These are phyloP conservation scores for Vanilla planifolia DNA, from an alignment of 106 monocot genomes.

Conservation along the genomic window DNA sequence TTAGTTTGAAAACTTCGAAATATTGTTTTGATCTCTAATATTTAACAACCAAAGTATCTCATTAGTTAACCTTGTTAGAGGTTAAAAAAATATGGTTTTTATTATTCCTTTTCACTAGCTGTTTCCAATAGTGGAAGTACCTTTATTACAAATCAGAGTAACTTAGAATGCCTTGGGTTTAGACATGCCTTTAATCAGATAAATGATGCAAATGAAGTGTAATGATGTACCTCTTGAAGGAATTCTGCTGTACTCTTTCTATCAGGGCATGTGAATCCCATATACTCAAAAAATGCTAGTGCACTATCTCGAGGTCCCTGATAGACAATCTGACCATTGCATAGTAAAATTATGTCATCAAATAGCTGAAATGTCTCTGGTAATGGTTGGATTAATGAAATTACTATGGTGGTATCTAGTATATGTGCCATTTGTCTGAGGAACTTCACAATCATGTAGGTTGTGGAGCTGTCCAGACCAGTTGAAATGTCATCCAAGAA, in stretches of 20 bases:
- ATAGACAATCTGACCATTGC: conserved; percentile 71
- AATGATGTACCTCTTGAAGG: conserved; percentile 61
- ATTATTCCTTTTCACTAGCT: not conserved
- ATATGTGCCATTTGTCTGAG: conserved; percentile 59
- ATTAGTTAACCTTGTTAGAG: too few species aligned
- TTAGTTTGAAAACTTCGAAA: too few species aligned
- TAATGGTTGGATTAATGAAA: conserved; percentile 86
- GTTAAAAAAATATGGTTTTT: too few species aligned
- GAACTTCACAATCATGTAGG: conserved; percentile 77
- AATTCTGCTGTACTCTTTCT: conserved; percentile 79
- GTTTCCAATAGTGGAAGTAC: not conserved
- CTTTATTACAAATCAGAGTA: conserved; percentile 1
- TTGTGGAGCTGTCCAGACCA: conserved; percentile 88
- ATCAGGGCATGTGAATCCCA: conserved; percentile 67
- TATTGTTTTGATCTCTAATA: too few species aligned
- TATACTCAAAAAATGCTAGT: conserved; percentile 61
- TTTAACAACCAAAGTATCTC: too few species aligned
- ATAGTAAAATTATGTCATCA: conserved; percentile 67
- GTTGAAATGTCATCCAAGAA: conserved; percentile 98
- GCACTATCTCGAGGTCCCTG: conserved; percentile 70
- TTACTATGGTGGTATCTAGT: conserved; percentile 65
- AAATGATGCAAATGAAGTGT: not conserved
- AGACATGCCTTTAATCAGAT: not conserved
- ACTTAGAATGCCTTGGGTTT: not conserved
- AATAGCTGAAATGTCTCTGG: conserved; percentile 78